Conservation (phyloP, 345 rosid species). For the Raphanus raphanistrum region DNA sequence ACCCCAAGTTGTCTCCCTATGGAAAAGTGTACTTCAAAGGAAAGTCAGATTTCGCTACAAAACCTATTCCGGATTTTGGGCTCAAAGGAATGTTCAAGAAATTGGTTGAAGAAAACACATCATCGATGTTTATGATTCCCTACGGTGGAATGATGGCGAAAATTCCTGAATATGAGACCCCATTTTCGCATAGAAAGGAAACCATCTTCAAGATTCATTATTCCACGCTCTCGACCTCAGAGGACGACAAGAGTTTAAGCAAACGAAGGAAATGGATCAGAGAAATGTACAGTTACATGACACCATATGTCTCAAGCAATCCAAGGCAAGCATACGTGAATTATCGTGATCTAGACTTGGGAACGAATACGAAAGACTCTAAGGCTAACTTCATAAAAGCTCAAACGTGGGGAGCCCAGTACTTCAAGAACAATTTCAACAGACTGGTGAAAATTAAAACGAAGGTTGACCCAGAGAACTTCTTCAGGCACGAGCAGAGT, state of each 20-base stretch:
- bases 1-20: slow-evolving; percentile 41
- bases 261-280: slow-evolving; percentile 21
- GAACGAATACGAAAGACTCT: slow-evolving; percentile 39
- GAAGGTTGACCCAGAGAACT: slow-evolving; percentile 31
- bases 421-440: slow-evolving; percentile 40
- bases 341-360: slow-evolving; percentile 72
- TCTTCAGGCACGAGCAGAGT: slow-evolving; percentile 46
- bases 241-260: neutral
- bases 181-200: neutral
- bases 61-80: neutral
- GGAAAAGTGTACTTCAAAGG: slow-evolving; percentile 45
- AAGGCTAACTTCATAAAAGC: slow-evolving; percentile 37
- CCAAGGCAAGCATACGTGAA: slow-evolving; percentile 61
- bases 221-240: slow-evolving; percentile 8
- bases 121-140: neutral
- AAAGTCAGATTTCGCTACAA: slow-evolving; percentile 51
- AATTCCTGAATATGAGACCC: neutral
- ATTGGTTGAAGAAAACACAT: neutral
- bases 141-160: neutral
- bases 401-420: slow-evolving; percentile 44
- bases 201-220: neutral
- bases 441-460: slow-evolving; percentile 13
- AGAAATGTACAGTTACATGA: slow-evolving; percentile 48
- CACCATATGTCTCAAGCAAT: slow-evolving; percentile 49
- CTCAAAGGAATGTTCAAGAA: neutral